Percentiles rank a stretch among this genome's conserved stretches.
phyloP scores from a whole-genome alignment of 2,329 filamentous ascomycete species.

The Fonsecaea pedrosoi region DNA sequence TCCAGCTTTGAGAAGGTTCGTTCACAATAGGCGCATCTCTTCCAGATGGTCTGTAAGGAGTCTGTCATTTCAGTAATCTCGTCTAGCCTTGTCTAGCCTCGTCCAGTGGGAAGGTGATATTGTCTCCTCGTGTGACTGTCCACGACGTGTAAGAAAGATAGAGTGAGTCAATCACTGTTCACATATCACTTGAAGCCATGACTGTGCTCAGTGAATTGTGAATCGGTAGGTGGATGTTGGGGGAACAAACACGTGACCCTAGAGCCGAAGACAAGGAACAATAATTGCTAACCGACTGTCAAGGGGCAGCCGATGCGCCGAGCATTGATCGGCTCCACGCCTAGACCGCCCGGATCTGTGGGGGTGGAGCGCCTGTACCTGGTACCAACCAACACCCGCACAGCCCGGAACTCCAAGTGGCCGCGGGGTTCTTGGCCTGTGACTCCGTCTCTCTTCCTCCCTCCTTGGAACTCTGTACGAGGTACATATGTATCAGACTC shows the following conservation, averaged over 20 bases:
- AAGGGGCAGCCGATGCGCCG: neutral
- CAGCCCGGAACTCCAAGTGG: neutral
- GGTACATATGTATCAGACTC: neutral
- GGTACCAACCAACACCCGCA: no score
- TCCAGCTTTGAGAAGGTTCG: neutral
- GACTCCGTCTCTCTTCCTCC: neutral
- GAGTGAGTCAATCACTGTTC: neutral
- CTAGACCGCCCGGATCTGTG: neutral
- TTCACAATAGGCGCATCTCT: neutral
- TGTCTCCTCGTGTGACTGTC: neutral
- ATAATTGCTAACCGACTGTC: no score
- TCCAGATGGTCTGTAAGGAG: neutral
- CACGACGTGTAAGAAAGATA: neutral
- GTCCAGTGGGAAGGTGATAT: neutral
- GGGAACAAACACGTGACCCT: neutral
- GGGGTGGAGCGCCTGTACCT: neutral
- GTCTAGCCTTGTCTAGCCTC: neutral
- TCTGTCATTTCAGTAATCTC: neutral
- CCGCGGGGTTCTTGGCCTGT: neutral
- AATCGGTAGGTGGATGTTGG: neutral
- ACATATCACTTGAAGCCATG: slow-evolving; percentile 2
- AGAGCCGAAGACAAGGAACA: no score
- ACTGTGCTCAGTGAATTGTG: neutral
- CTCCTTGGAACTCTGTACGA: no score
- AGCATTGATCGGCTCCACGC: neutral